A percentile compares a stretch with the other conserved stretches of the same genome.
phyloP scores from a whole-genome alignment of 345 rosid genomes.

The Citrus sp. region DNA sequence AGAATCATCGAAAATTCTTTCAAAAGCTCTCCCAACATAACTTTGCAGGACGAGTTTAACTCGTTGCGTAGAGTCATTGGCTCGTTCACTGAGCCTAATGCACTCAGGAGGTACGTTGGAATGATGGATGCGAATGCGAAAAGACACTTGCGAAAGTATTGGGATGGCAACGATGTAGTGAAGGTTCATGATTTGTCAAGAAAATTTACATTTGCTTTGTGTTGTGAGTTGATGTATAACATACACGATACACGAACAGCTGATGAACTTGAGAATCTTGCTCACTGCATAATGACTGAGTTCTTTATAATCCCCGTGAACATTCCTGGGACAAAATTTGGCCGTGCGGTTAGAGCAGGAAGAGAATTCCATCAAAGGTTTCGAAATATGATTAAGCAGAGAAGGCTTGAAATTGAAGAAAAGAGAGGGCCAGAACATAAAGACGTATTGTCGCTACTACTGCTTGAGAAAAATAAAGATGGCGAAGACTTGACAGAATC shows the following conservation, averaged over 20 bases:
- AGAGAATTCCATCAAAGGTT: not conserved
- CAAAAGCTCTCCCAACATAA: not conserved
- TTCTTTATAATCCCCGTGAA: constrained; percentile 11
- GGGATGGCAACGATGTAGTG: not conserved
- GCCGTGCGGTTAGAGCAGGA: constrained; percentile 2
- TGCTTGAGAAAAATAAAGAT: constrained; percentile 9
- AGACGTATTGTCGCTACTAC: constrained; percentile 11
- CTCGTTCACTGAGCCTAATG: not conserved
- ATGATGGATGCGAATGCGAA: not conserved
- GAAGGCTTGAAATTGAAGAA: not conserved
- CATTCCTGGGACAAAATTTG: constrained; percentile 13
- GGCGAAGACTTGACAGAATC: not conserved
- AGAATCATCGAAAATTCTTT: not conserved
- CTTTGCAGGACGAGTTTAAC: not conserved
- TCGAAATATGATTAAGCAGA: not conserved
- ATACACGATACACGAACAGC: constrained; percentile 2
- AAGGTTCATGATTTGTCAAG: not conserved
- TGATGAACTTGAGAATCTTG: not conserved
- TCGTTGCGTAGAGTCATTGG: not conserved
- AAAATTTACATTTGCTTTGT: not conserved
- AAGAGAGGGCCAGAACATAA: not conserved
- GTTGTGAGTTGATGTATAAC: not conserved
- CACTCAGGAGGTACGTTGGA: not conserved
- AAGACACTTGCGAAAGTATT: not conserved
- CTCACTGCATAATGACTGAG: not conserved